Evolutionary conservation across 495 filamentous ascomycete genomes (phyloP).

Genomic region (Hypoxylon trugodes): DNA sequence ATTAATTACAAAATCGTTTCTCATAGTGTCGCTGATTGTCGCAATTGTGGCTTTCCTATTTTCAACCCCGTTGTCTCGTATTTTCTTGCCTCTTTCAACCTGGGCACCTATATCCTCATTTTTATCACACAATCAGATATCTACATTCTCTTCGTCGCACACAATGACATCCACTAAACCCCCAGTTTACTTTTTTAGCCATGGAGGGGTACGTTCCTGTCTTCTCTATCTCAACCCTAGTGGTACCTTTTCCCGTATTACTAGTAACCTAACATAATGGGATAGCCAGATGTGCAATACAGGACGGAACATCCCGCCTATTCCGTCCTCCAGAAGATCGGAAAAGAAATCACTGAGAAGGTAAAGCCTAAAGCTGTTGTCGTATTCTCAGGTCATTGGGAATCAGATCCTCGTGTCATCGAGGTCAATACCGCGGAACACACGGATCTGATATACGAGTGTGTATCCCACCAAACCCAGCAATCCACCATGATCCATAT

Average conservation of each 20-base stretch:
- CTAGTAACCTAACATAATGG: background rate
- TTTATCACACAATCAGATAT: slow-evolving; percentile 11
- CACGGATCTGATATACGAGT: slow-evolving; percentile 85
- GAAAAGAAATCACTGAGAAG: slow-evolving; percentile 79
- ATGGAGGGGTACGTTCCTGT: slow-evolving; percentile 72
- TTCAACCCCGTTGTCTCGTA: slow-evolving; percentile 17
- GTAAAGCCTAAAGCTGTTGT: slow-evolving; percentile 84
- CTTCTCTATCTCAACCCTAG: background rate
- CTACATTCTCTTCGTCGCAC: slow-evolving; percentile 5
- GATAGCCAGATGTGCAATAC: slow-evolving; percentile 78
- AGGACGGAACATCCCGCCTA: slow-evolving; percentile 78
- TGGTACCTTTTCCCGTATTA: no score
- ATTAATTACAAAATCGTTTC: slow-evolving; percentile 13
- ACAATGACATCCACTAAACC: slow-evolving; percentile 48
- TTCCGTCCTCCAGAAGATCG: slow-evolving; percentile 70
- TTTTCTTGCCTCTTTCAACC: slow-evolving; percentile 24
- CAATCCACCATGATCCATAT: no score
- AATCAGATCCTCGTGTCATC: slow-evolving; percentile 65
- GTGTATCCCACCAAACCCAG: slow-evolving; percentile 45
- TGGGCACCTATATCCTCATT: slow-evolving; percentile 22
- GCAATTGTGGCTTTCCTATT: slow-evolving; percentile 41
- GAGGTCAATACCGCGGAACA: slow-evolving; percentile 76
- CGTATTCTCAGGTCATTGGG: slow-evolving; percentile 91
- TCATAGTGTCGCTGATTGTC: slow-evolving; percentile 34
- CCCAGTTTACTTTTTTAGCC: slow-evolving; percentile 81